Conservation (phyloP, 2,329 filamentous ascomycete species). For the Trichophyton schoenleinii region DNA sequence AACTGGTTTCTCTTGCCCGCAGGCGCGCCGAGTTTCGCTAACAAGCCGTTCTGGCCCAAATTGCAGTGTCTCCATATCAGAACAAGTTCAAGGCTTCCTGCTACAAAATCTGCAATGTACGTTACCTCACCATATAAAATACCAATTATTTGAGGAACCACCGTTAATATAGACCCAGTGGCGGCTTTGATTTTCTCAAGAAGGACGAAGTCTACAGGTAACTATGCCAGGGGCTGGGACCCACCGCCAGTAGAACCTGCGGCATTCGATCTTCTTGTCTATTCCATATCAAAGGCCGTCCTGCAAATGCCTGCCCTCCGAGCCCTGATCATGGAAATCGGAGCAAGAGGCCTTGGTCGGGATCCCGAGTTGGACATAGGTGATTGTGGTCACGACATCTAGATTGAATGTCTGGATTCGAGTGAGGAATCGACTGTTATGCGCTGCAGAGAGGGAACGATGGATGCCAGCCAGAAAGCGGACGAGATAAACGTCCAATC, state of each 20-base stretch:
- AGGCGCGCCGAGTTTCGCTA: too few relatives aligned
- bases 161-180: too few relatives aligned
- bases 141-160: too few relatives aligned
- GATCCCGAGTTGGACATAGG: too few relatives aligned
- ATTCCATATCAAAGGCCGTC: background rate
- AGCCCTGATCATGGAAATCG: background rate
- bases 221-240: too few relatives aligned
- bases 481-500: background rate
- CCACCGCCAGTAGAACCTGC: background rate
- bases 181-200: too few relatives aligned
- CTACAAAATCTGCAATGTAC: background rate
- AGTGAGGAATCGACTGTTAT: background rate
- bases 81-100: background rate
- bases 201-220: too few relatives aligned
- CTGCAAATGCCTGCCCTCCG: background rate
- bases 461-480: too few relatives aligned
- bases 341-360: too few relatives aligned
- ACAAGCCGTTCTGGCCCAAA: background rate
- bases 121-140: too few relatives aligned
- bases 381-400: background rate
- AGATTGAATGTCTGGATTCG: background rate
- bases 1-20: background rate
- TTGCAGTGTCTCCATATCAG: background rate
- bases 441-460: too few relatives aligned
- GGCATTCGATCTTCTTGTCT: background rate